A percentile compares a stretch with the other conserved stretches of the same genome.
Conservation (phyloP, 2,329 filamentous ascomycete genomes). For the Ascocoryne sarcoides region DNA sequence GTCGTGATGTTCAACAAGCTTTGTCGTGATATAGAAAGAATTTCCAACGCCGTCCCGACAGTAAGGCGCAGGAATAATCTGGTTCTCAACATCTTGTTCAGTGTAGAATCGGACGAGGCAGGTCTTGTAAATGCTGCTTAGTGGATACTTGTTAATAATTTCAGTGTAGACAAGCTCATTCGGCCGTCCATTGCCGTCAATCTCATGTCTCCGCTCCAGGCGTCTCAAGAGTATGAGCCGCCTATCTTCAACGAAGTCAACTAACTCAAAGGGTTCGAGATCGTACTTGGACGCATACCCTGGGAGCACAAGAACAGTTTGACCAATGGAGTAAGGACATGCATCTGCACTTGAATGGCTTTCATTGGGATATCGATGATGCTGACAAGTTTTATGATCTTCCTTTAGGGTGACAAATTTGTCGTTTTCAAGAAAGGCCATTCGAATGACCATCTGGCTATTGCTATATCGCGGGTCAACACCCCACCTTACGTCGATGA, state of each 20-base stretch:
- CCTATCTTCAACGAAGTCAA: slow-evolving; percentile 30
- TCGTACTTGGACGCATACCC: slow-evolving; percentile 33
- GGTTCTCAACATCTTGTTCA: slow-evolving; percentile 23
- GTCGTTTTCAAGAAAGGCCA: slow-evolving; percentile 54
- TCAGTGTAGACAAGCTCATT: slow-evolving; percentile 49
- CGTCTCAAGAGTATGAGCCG: slow-evolving; percentile 44
- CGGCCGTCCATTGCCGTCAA: slow-evolving; percentile 27
- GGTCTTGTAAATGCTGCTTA: slow-evolving; percentile 38
- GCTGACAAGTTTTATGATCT: slow-evolving; percentile 45
- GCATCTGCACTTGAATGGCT: too few species aligned
- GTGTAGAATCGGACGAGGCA: slow-evolving; percentile 53
- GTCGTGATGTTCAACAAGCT: slow-evolving; percentile 23
- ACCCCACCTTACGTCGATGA: slow-evolving; percentile 51
- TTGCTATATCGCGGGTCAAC: slow-evolving; percentile 32
- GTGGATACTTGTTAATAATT: slow-evolving; percentile 31
- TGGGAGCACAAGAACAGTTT: slow-evolving; percentile 41
- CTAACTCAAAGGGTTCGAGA: slow-evolving; percentile 54
- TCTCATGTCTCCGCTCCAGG: slow-evolving; percentile 40
- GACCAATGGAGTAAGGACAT: slow-evolving; percentile 39
- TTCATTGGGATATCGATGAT: slow-evolving; percentile 25
- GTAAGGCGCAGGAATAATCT: slow-evolving; percentile 52
- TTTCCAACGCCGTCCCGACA: slow-evolving; percentile 55
- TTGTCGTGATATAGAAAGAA: slow-evolving; percentile 52
- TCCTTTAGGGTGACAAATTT: slow-evolving; percentile 52
- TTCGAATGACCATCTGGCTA: slow-evolving; percentile 57